These are phyloP conservation scores for Penicillium sp. DNA, from an alignment of 2,329 filamentous ascomycete species.

Conservation along the genomic window DNA sequence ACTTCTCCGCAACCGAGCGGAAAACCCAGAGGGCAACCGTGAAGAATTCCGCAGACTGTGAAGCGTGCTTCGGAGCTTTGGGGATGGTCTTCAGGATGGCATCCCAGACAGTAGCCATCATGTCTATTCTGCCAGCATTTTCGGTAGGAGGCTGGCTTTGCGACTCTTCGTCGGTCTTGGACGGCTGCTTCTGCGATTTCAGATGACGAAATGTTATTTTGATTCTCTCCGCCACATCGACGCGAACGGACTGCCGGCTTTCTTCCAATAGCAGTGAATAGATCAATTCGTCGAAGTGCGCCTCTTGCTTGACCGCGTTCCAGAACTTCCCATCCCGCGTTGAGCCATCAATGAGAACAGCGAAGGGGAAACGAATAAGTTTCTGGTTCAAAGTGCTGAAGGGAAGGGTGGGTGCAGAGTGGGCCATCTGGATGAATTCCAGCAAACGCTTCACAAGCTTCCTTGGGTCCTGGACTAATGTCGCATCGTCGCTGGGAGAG, in stretches of 20 bases:
- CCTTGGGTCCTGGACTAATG: constrained; percentile 33
- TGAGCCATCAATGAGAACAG: constrained; percentile 48
- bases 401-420: constrained; percentile 10
- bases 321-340: constrained; percentile 47
- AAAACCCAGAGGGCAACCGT: constrained; percentile 43
- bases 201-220: constrained; percentile 34
- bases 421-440: constrained; percentile 31
- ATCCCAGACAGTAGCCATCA: constrained; percentile 45
- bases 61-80: constrained; percentile 33
- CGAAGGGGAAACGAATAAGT: constrained; percentile 45
- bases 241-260: constrained; percentile 35
- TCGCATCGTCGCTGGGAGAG: constrained; percentile 20
- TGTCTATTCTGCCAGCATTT: constrained; percentile 33
- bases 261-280: constrained; percentile 45
- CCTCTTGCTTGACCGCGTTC: constrained; percentile 39
- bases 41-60: constrained; percentile 46
- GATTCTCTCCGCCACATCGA: constrained; percentile 39
- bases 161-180: constrained; percentile 17
- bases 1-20: constrained; percentile 39
- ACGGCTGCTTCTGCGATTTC: constrained; percentile 28
- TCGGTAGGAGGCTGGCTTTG: constrained; percentile 17
- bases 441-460: constrained; percentile 36
- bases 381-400: constrained; percentile 24
- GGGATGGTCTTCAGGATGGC: constrained; percentile 41
- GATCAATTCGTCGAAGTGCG: constrained; percentile 38